phyloP scores from a whole-genome alignment of 2,329 filamentous ascomycete genomes.

The Trichoderma breve region DNA sequence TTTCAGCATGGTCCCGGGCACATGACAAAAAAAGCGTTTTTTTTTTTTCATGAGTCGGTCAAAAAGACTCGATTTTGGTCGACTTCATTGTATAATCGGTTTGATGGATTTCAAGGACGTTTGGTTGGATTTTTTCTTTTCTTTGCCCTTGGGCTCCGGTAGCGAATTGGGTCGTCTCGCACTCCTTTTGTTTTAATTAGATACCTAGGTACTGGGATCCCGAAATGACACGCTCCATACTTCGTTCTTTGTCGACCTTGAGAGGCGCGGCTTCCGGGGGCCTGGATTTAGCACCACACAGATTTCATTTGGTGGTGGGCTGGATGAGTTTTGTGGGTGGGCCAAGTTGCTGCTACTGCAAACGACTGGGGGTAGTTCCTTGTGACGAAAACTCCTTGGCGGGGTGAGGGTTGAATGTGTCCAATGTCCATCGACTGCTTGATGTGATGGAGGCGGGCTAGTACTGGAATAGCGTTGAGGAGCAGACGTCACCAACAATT shows the following conservation, averaged over 20 bases:
- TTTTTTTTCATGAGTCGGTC: conserved; percentile 11
- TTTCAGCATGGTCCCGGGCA: conserved; percentile 15
- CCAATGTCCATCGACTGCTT: conserved; percentile 5
- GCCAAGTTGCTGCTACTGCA: conserved; percentile 7
- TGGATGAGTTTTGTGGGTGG: conserved; percentile 18
- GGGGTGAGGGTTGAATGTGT: conserved; percentile 15
- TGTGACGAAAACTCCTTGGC: conserved; percentile 14
- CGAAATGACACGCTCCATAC: conserved; percentile 6
- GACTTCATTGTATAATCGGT: conserved; percentile 22
- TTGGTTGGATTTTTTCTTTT: conserved; percentile 3
- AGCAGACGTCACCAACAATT: conserved; percentile 4
- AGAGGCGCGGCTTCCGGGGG: conserved; percentile 4
- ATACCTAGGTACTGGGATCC: conserved; percentile 18
- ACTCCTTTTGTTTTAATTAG: conserved; percentile 21
- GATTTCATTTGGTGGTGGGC: conserved; percentile 17
- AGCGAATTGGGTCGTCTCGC: conserved; percentile 12
- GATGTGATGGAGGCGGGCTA: conserved; percentile 12
- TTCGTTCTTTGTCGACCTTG: conserved; percentile 11
- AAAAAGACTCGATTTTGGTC: conserved; percentile 5
- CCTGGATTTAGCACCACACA: conserved; percentile 14
- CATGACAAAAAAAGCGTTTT: conserved; percentile 12
- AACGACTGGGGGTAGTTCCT: conserved; percentile 16
- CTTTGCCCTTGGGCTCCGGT: conserved; percentile 4
- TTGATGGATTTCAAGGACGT: conserved; percentile 19
- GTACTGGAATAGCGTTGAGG: conserved; percentile 1